Evolutionary conservation across 306 rosid species (phyloP).

Genomic region (Vigna radiata): DNA sequence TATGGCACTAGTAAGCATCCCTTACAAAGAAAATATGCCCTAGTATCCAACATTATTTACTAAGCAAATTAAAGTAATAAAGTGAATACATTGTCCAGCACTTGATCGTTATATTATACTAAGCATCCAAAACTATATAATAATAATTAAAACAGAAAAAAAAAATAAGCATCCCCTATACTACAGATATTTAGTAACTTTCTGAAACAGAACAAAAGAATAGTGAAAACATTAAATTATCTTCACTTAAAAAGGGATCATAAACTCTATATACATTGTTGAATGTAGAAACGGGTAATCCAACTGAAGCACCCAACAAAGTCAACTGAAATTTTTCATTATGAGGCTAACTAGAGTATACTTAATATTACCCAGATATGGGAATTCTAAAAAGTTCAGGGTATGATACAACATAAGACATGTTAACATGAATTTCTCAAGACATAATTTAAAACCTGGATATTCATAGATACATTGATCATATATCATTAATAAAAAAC

Average conservation of each 20-base stretch:
- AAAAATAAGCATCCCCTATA: too few relatives aligned
- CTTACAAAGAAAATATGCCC: background rate
- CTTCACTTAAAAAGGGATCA: background rate
- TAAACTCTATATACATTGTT: background rate
- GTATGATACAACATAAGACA: too few relatives aligned
- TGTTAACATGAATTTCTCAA: too few relatives aligned
- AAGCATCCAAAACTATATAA: background rate
- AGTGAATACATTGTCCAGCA: background rate
- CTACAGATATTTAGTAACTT: background rate
- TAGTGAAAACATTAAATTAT: slow-evolving; percentile 10
- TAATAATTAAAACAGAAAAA: too few relatives aligned
- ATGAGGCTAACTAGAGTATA: background rate
- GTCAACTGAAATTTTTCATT: background rate
- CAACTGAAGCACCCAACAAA: background rate
- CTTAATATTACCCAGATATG: background rate
- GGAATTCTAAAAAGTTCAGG: background rate
- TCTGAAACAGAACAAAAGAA: background rate
- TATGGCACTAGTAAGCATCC: background rate
- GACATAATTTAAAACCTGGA: too few relatives aligned
- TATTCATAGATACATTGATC: background rate
- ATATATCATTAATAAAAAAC: background rate
- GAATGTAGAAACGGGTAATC: background rate
- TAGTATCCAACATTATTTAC: background rate
- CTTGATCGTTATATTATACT: background rate
- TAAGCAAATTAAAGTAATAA: background rate